Base-by-base conservation (phyloP, 495 filamentous ascomycete genomes). In the Hypomontagnella submonticulosa region DNA sequence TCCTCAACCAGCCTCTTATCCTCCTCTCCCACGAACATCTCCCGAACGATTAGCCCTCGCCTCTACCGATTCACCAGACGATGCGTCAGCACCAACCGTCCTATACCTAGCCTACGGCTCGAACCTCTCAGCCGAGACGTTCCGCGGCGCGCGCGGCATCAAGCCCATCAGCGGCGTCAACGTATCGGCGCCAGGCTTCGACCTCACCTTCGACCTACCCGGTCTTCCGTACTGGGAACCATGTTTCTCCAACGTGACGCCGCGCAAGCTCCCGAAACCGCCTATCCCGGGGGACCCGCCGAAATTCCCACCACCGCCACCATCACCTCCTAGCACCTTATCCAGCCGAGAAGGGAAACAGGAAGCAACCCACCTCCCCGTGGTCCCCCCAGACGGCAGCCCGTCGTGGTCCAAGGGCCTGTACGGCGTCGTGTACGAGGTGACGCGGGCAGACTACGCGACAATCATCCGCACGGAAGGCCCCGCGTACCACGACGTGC, bases 51-150 rank as follows among this genome's bases (percentile, higher is more conserved):
- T 73, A 5, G 69, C 69, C 0, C 71, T 61, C 40, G 69, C 69
- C 34, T 67, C 66, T 5, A 13, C 51, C 50, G 64, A 63, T 41
- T 50, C 58, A 30, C 36, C 46, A 27, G 53, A 69, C 8, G 8
- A 49, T 19, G 49, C 49, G 4, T 60, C 71, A 12, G 8, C 63
- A 1, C 48, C 53, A 11, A 92, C 91, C 2, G 80, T 97, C 48
- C 83, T 97, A 43, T 99, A 98, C 78, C 86, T 99, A 9, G 95
- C 95, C 37, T 99, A 99, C 68, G 95, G 95, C 63, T 96, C 93
- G 48, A 99, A 98, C 73, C 84, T 99, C 56, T 83, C 79, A 50
- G 81, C 88, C 13, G 73, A 88, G 69, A 92, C 89, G 0, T 97
- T 98, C 74, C 83, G 85, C 23, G 91, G 89, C 44, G 76, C 66